Conservation (phyloP, 2,329 filamentous ascomycete species). For the Neonectria punicea region DNA sequence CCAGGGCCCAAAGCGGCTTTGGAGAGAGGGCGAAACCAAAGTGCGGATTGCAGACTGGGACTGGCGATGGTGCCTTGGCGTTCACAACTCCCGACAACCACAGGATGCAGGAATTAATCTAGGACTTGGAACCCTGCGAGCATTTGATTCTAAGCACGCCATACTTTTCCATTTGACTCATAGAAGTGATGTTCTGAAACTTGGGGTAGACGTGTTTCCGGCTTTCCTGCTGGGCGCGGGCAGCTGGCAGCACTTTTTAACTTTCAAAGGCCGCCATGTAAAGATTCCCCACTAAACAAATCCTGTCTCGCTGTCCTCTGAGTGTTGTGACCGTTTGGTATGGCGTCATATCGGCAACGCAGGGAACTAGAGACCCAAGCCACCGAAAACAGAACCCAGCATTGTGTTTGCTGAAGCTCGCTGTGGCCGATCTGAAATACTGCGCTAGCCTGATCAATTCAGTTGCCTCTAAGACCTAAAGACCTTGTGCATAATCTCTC, state of each 20-base stretch:
- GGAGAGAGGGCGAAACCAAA: no score
- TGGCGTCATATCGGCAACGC: background rate
- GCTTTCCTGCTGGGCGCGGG: background rate
- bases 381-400: no score
- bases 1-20: background rate
- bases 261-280: background rate
- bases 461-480: conserved; percentile 15
- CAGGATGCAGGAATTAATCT: background rate
- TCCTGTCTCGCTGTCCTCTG: background rate
- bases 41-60: background rate
- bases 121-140: background rate
- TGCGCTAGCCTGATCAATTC: background rate
- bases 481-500: conserved; percentile 18
- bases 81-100: background rate
- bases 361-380: background rate
- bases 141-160: background rate
- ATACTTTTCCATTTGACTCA: background rate
- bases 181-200: background rate
- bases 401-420: background rate
- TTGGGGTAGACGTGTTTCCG: background rate
- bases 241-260: background rate
- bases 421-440: background rate
- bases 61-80: background rate
- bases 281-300: background rate
- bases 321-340: background rate